Conservation (phyloP, 768 basidiomycete genomes). For the Agaricus subrufescens region DNA sequence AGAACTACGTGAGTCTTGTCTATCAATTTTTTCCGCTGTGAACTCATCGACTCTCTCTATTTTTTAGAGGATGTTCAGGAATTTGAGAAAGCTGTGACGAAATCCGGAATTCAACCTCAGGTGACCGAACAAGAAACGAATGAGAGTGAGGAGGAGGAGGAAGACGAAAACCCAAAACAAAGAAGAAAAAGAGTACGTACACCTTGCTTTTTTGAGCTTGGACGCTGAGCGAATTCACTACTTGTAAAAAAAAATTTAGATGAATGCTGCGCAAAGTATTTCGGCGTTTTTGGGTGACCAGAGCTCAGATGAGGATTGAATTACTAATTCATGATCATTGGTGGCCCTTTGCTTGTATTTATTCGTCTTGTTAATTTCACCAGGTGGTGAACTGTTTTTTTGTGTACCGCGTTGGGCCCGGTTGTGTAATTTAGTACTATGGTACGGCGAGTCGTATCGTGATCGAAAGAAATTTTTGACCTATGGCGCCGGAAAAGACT, state of each 20-base stretch:
- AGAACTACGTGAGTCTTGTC: conserved; percentile 45
- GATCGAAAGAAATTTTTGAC: too few species aligned
- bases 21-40: background rate
- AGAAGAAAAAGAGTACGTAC: conserved; percentile 37
- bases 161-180: conserved; percentile 27
- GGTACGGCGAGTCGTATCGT: too few species aligned
- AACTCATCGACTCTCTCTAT: background rate
- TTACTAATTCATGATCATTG: background rate
- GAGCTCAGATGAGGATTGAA: conserved; percentile 54
- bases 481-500: too few species aligned
- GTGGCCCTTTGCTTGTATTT: background rate
- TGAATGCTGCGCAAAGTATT: conserved; percentile 53
- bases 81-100: conserved; percentile 53
- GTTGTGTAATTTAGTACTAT: too few species aligned
- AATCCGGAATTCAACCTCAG: conserved; percentile 21
- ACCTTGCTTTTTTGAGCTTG: background rate
- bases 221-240: background rate
- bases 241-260: conserved; percentile 17
- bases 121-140: conserved; percentile 21
- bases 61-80: conserved; percentile 67
- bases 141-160: conserved; percentile 19
- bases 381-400: background rate
- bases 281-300: conserved; percentile 70
- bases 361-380: background rate
- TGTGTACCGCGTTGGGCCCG: background rate